These are phyloP conservation scores for Plectosphaerella sp. DNA, from an alignment of 2,329 filamentous ascomycete genomes.

Conservation along the genomic window DNA sequence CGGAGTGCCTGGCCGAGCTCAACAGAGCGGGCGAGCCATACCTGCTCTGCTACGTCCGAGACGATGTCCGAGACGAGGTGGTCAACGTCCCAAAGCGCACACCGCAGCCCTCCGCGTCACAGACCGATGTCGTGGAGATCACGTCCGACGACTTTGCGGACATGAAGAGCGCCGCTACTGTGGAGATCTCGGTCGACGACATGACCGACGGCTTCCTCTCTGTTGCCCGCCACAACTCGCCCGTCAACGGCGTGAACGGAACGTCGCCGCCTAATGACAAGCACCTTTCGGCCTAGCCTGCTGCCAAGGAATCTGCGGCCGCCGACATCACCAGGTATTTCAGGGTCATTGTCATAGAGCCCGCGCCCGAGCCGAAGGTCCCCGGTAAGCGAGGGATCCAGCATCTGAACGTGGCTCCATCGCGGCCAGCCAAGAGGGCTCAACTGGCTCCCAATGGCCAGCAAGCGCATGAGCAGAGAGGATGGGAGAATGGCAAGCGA, in stretches of 20 bases:
- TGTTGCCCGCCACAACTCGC: not conserved
- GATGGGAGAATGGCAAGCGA: conserved; percentile 1
- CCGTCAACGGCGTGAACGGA: not conserved
- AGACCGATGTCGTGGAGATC: not conserved
- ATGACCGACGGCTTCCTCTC: not conserved
- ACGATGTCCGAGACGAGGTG: conserved; percentile 53
- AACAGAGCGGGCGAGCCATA: conserved; percentile 72
- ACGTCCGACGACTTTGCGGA: not conserved
- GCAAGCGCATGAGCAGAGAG: no score
- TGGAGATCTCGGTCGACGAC: not conserved
- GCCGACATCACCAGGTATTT: not conserved
- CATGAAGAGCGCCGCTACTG: no score
- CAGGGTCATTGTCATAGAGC: not conserved
- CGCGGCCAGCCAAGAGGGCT: no score
- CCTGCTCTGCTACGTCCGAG: conserved; percentile 78
- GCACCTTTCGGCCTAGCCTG: not conserved
- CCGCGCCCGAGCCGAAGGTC: no score
- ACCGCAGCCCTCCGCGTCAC: not conserved
- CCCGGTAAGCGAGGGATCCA: no score
- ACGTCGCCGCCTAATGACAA: not conserved
- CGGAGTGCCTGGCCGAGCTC: conserved; percentile 65
- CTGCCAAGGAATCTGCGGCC: not conserved
- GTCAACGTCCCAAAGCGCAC: conserved; percentile 35
- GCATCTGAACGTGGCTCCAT: no score
- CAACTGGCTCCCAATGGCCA: no score